phyloP scores from a whole-genome alignment of 805 yeast species.

The Pichia nanzhaoensis region DNA sequence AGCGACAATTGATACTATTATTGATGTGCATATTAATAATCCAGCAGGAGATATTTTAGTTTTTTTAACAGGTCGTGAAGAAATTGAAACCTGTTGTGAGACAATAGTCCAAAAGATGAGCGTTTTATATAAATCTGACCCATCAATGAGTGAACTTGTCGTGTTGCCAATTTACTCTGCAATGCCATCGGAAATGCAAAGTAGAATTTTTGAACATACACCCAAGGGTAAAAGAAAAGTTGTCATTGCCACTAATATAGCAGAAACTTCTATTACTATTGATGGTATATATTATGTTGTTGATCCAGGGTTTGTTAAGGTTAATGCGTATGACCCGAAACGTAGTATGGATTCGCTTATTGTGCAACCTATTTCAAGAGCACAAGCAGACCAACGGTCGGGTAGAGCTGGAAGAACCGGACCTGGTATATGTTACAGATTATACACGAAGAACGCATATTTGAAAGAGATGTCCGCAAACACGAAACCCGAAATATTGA shows the following conservation, averaged over 20 bases:
- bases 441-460: conserved; percentile 83
- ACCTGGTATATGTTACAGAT: conserved; percentile 87
- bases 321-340: conserved; percentile 81
- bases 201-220: conserved; percentile 82
- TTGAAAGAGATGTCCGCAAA: conserved; percentile 70
- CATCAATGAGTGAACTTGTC: conserved; percentile 53
- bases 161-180: conserved; percentile 88
- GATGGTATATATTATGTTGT: conserved; percentile 89
- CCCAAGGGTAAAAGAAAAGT: conserved; percentile 81
- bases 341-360: conserved; percentile 86
- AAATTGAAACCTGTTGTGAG: conserved; percentile 86
- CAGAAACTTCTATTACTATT: conserved; percentile 94
- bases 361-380: conserved; percentile 84
- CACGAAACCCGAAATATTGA: conserved; percentile 84
- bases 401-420: conserved; percentile 98
- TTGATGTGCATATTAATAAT: conserved; percentile 80
- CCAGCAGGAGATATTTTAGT: conserved; percentile 75
- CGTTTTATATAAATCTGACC: conserved; percentile 43
- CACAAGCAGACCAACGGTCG: conserved; percentile 91
- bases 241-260: conserved; percentile 91
- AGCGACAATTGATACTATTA: conserved; percentile 75
- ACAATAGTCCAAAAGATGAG: conserved; percentile 59
- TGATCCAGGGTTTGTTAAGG: conserved; percentile 92
- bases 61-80: conserved; percentile 88
- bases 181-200: conserved; percentile 84